Base-by-base conservation (phyloP, 1,284 basidiomycete species). In the Termitomyces sp. region DNA sequence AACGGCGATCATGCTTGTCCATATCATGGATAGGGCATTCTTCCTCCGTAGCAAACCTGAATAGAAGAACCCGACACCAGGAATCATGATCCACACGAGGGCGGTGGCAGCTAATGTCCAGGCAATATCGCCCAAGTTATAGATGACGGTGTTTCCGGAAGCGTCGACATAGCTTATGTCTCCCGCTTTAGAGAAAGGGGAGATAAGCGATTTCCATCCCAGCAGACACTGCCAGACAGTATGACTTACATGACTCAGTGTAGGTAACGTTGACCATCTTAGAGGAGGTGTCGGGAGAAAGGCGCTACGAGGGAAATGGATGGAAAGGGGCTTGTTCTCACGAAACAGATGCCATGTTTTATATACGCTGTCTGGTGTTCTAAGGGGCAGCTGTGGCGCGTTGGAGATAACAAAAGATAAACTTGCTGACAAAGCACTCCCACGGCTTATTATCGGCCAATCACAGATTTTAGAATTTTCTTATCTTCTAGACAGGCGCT, bases 21-120 rank as follows among this genome's bases (percentile, higher is more conserved):
- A 93, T 43, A 98, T 86, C 91, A 96, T 94, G 18, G 88, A 92
- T 7, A 97, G 77, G 0, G 94, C 95, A 63, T 95, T 97, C 72
- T 97, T 97, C 41, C 91, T 80, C 49, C 73, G 64, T 16, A 77
- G 61, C 33, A 88, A 74, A 62, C 93, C 94, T 30, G 91, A 89
- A 71, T 97, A 96, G 77, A 96, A 93, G 70, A 85, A 92, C 24
- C 91, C 91, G 57, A 93, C 81, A 55, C 91, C 91, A 16, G 93
- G 93, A 66, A 93, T 80, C 94, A 97, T 97, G 70, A 96, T 78
- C 82, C 87, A 94, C 26, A 96, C 93, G 52, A 88, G 72, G 18
- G 86, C 86, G 0, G 83, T 90, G 10, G 79, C 79, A 4, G 81
- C 71, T 55, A 91, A 71, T 49, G 82, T 77, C 86, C 88, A 93